Percentiles rank a stretch among this genome's conserved stretches.
Evolutionary conservation across 352 stramenopile species (phyloP).

Genomic region (Globisporangium apiculatum): DNA sequence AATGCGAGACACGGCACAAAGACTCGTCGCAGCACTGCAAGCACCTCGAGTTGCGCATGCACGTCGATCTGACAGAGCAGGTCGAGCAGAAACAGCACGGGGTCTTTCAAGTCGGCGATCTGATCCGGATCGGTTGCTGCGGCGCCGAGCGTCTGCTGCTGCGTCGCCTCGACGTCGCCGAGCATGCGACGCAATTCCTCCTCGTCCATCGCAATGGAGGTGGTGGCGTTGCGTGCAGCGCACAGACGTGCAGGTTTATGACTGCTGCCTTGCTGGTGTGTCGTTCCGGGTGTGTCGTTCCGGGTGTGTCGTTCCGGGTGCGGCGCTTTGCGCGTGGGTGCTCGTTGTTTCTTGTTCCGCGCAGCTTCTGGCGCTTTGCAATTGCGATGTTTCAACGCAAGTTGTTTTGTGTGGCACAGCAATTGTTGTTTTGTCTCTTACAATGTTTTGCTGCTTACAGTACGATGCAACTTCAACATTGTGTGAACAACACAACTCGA

Average conservation of each 20-base stretch:
- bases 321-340: background rate
- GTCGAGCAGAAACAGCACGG: slow-evolving; percentile 40
- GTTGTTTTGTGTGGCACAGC: background rate
- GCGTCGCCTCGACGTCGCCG: slow-evolving; percentile 26
- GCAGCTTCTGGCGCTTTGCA: background rate
- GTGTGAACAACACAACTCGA: background rate
- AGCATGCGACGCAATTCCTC: slow-evolving; percentile 28
- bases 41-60: slow-evolving; percentile 21
- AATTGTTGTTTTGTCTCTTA: background rate
- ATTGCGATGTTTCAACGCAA: background rate
- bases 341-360: too few relatives aligned
- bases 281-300: background rate
- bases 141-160: slow-evolving; percentile 26
- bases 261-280: background rate
- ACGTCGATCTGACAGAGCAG: slow-evolving; percentile 29
- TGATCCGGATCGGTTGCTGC: slow-evolving; percentile 17
- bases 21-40: slow-evolving; percentile 31
- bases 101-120: slow-evolving; percentile 29
- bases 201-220: background rate
- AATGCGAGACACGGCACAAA: slow-evolving; percentile 29
- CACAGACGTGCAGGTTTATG: background rate
- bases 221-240: background rate
- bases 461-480: slow-evolving; percentile 4
- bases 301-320: background rate
- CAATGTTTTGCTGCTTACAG: background rate